Conservation (phyloP, 2,329 filamentous ascomycete species). For the Alternaria conjuncta region DNA sequence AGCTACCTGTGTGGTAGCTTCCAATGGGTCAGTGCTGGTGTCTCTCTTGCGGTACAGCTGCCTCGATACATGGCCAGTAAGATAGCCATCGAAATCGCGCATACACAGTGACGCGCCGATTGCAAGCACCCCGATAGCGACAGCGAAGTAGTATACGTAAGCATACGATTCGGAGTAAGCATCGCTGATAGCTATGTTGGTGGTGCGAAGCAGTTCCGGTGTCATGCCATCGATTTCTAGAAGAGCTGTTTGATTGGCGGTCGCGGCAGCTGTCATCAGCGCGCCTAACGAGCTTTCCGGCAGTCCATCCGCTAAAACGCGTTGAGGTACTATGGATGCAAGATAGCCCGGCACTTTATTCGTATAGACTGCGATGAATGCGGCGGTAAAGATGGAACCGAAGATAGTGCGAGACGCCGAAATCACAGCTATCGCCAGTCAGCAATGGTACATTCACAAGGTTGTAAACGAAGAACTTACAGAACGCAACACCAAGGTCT, state of each 20-base stretch:
- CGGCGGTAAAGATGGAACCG: neutral
- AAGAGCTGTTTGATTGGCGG: neutral
- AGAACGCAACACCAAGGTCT: neutral
- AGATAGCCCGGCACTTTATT: neutral
- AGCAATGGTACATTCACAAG: neutral
- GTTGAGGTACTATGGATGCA: neutral
- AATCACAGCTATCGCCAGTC: neutral
- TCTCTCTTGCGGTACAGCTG: neutral
- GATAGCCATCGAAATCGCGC: neutral
- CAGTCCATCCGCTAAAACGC: neutral
- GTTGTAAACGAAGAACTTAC: neutral
- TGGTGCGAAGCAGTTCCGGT: neutral
- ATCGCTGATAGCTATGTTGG: neutral
- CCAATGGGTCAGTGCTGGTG: neutral
- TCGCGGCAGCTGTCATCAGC: neutral
- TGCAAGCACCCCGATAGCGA: neutral
- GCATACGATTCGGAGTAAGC: neutral
- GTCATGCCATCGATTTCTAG: neutral
- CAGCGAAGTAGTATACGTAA: neutral
- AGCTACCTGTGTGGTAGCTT: neutral
- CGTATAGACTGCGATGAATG: neutral
- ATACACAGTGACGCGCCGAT: neutral
- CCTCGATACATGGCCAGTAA: neutral
- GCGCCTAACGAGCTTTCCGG: neutral
- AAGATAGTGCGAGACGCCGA: neutral